Percentiles rank a stretch among this genome's conserved stretches.
These are phyloP conservation scores for Fusarium solani-melongenae DNA, from an alignment of 2,329 filamentous ascomycete genomes.

Conservation along the genomic window DNA sequence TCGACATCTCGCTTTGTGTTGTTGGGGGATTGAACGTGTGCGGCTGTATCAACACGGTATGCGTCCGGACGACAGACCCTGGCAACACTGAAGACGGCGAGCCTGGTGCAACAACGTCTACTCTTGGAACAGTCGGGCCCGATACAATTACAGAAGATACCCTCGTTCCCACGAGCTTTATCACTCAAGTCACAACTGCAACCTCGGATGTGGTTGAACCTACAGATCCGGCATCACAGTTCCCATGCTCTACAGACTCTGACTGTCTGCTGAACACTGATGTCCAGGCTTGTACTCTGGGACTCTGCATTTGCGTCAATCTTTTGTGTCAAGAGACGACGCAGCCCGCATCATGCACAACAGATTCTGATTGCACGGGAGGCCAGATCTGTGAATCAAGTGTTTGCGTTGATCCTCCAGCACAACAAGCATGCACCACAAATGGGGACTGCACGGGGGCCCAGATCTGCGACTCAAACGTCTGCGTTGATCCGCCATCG, in stretches of 20 bases:
- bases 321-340: neutral
- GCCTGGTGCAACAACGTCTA: neutral
- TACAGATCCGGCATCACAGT: neutral
- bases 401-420: neutral
- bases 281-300: neutral
- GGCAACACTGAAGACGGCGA: neutral
- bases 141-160: neutral
- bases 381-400: neutral
- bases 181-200: neutral
- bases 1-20: constrained; percentile 5
- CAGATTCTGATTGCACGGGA: neutral
- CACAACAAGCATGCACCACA: neutral
- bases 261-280: neutral
- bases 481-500: neutral
- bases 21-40: constrained; percentile 1
- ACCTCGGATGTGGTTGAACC: neutral
- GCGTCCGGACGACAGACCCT: neutral
- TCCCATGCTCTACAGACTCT: neutral
- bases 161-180: neutral
- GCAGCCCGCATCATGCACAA: neutral
- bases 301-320: neutral
- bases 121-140: neutral
- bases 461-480: neutral
- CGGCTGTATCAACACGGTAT: constrained; percentile 12
- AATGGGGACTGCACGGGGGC: neutral